phyloP scores from a whole-genome alignment of 2,329 filamentous ascomycete genomes.

The Stagonosporopsis vannaccii region DNA sequence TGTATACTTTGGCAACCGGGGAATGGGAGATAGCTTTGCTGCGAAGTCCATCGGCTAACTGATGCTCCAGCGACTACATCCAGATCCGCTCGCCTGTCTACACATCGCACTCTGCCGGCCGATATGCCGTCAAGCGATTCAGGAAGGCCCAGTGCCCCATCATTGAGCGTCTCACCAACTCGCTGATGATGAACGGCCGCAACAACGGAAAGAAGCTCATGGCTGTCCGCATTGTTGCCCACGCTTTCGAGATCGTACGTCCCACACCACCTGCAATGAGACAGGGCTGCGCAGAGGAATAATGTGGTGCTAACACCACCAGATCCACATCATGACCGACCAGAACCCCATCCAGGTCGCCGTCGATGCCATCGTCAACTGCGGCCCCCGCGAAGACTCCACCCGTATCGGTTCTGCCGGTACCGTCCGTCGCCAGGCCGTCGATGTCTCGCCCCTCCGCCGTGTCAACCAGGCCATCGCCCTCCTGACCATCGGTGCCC shows the following conservation, averaged over 20 bases:
- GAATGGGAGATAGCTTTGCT: conserved; percentile 25
- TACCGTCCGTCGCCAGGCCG: conserved; percentile 99
- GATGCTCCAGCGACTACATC: conserved; percentile 86
- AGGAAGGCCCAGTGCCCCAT: conserved; percentile 99
- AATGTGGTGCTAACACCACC: conserved; percentile 29
- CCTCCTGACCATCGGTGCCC: conserved; percentile 97
- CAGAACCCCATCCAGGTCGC: conserved; percentile 99
- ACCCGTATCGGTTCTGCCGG: conserved; percentile 99
- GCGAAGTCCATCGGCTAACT: conserved; percentile 42
- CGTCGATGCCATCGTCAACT: conserved; percentile 99
- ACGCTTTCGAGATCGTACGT: conserved; percentile 99
- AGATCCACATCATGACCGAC: conserved; percentile 99
- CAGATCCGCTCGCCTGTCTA: conserved; percentile 99
- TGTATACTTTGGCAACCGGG: conserved; percentile 25
- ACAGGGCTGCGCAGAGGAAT: background rate
- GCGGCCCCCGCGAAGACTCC: conserved; percentile 99
- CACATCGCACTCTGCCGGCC: conserved; percentile 97
- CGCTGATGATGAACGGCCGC: conserved; percentile 99
- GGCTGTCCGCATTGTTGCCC: conserved; percentile 98
- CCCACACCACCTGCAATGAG: background rate
- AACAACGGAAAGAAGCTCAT: conserved; percentile 99
- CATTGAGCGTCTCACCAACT: conserved; percentile 99
- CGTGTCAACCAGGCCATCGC: conserved; percentile 99
- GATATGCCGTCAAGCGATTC: conserved; percentile 99
- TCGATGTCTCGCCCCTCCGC: conserved; percentile 99